Evolutionary conservation across 2,329 filamentous ascomycete species (phyloP).

Genomic region (Trichoderma lentiforme): DNA sequence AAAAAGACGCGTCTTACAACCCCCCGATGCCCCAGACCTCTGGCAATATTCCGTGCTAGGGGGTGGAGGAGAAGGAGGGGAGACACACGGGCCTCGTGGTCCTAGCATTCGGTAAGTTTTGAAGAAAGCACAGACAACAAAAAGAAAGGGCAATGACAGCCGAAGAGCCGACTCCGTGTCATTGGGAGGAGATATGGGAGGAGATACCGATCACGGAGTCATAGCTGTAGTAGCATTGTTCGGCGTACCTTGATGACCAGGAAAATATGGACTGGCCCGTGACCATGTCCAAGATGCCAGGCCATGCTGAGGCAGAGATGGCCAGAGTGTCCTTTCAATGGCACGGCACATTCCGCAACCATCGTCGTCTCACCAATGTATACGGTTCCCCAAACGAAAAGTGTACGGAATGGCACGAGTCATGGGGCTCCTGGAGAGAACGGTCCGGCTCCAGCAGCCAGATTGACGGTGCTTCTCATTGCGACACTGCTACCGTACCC

Average conservation of each 20-base stretch:
- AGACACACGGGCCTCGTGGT: constrained; percentile 10
- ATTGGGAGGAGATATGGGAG: neutral
- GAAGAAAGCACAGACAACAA: constrained; percentile 3
- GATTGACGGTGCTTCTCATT: neutral
- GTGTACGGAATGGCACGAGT: neutral
- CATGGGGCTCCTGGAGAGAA: neutral
- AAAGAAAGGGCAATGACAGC: neutral
- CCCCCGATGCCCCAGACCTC: neutral
- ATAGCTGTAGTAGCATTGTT: neutral
- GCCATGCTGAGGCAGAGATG: neutral
- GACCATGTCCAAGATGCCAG: neutral
- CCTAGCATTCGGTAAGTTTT: constrained; percentile 15
- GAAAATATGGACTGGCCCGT: neutral
- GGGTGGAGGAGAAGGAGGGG: neutral
- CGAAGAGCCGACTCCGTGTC: neutral
- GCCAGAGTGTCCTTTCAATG: neutral
- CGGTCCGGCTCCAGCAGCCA: neutral
- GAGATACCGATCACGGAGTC: neutral
- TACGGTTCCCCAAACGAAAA: neutral
- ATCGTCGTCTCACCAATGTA: neutral
- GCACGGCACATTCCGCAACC: neutral
- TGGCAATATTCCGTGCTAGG: neutral
- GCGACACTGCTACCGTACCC: neutral
- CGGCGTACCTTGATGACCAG: neutral
- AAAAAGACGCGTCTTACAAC: constrained; percentile 1